phyloP scores from a whole-genome alignment of 2,329 filamentous ascomycete genomes.

The Pseudopithomyces maydicus region DNA sequence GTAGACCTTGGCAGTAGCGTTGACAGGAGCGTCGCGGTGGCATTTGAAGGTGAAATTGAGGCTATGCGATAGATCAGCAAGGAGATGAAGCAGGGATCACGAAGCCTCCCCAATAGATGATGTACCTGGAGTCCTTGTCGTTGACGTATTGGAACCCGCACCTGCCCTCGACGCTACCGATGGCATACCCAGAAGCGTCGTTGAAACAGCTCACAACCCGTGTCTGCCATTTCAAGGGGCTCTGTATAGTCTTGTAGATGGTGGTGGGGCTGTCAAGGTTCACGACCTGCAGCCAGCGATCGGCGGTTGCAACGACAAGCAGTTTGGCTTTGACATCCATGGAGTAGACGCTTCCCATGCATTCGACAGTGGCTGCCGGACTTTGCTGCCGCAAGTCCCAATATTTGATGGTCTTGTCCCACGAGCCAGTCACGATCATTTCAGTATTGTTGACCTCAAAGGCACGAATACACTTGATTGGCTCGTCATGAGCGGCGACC shows the following conservation, averaged over 20 bases:
- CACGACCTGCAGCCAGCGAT: constrained; percentile 7
- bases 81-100: constrained; percentile 10
- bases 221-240: constrained; percentile 11
- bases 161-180: constrained; percentile 7
- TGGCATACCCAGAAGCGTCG: constrained; percentile 10
- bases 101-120: constrained; percentile 10
- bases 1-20: constrained; percentile 8
- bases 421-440: constrained; percentile 10
- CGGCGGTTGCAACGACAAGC: constrained; percentile 11
- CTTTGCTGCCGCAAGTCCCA: constrained; percentile 8
- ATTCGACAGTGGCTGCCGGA: constrained; percentile 7
- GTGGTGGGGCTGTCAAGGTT: constrained; percentile 8
- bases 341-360: constrained; percentile 9
- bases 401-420: constrained; percentile 12
- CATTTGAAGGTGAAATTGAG: constrained; percentile 12
- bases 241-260: constrained; percentile 10
- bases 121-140: constrained; percentile 11
- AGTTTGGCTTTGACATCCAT: constrained; percentile 11
- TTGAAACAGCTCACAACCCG: constrained; percentile 10
- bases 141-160: constrained; percentile 11
- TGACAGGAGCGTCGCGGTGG: constrained; percentile 7
- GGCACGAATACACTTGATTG: constrained; percentile 11
- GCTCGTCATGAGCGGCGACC: constrained; percentile 8
- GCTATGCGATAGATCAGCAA: constrained; percentile 12
- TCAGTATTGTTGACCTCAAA: constrained; percentile 11